Evolutionary conservation across 2,329 filamentous ascomycete species (phyloP).

Genomic region (Tolypocladium guangdongense): DNA sequence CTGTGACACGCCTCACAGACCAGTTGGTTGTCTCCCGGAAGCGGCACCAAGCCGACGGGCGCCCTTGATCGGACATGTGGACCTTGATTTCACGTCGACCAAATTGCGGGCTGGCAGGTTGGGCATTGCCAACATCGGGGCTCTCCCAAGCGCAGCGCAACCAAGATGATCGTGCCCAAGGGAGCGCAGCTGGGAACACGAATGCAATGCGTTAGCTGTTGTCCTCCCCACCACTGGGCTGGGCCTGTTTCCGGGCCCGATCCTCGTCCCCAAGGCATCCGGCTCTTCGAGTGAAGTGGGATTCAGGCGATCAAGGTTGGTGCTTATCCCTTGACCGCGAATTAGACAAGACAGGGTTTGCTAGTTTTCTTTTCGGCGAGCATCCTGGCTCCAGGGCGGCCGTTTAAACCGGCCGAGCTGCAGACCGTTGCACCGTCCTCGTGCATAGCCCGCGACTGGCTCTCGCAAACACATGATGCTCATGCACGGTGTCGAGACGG

Average conservation of each 20-base stretch:
- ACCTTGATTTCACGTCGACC: not conserved
- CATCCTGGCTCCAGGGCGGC: not conserved
- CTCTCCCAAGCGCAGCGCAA: not conserved
- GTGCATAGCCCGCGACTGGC: not conserved
- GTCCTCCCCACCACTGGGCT: not conserved
- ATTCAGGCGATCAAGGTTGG: not conserved
- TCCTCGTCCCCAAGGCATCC: not conserved
- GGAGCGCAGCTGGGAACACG: not conserved
- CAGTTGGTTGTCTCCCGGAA: not conserved
- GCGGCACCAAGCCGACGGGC: not conserved
- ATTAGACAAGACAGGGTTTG: not conserved
- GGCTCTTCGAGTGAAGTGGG: not conserved
- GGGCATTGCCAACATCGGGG: not conserved
- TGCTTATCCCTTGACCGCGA: not conserved
- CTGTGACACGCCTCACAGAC: not conserved
- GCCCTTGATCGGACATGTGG: not conserved
- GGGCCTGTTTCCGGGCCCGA: not conserved
- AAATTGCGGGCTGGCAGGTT: not conserved
- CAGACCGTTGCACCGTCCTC: not conserved
- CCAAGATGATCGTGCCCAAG: not conserved
- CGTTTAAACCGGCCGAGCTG: not conserved
- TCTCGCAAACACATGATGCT: not conserved
- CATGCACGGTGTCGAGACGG: constrained; percentile 1
- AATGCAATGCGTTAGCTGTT: not conserved
- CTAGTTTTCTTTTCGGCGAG: not conserved